Evolutionary conservation across 441 rosid genomes (phyloP), one percentile per base, ranked within the genome.

Genomic region (Gossypium gossypioides): DNA sequence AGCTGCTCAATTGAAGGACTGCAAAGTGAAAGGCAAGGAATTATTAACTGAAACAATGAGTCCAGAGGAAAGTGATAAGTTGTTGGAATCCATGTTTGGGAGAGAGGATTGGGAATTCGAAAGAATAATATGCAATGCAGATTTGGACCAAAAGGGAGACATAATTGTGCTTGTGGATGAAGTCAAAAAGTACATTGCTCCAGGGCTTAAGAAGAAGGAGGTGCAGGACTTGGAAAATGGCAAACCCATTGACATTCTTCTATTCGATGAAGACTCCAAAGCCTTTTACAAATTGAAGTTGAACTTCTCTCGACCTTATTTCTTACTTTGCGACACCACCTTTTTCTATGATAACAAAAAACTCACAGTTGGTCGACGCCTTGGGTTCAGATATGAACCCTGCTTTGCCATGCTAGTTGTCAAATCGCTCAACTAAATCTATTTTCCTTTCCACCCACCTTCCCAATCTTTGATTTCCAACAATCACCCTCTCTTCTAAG

Each of bases 101-200:
- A 74, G 25, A 37, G 62, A 79, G 24, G 18, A 24, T 9, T 81
- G 46, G 77, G 64, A 48, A 63, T 57, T 79, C 34, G 6, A 64
- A 27, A 76, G 65, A 57, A 52, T 68, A 37, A 74, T 60, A 19
- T 6, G 29, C 0, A 25, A 52, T 50, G 3, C 15, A 24, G 72
- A 71, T 55, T 6, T 48, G 65, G 54, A 34, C 1, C 63, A 19
- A 8, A 63, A 61, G 15, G 1, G 4, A 0, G 58, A 63, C 40
- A 74, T 74, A 16, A 2, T 56, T 4, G 16, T 74, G 48, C 51
- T 48, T 44, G 16, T 48, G 1, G 21, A 34, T 1, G 79, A 76
- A 63, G 75, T 65, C 5, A 71, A 65, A 1, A 65, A 10, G 60
- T 3, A 40, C 12, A 42, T 76, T 5, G 10, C 65, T 40, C 67